These are phyloP conservation scores for Chlamydomonas incerta DNA, from an alignment of 139 green algal genomes.

Conservation along the genomic window DNA sequence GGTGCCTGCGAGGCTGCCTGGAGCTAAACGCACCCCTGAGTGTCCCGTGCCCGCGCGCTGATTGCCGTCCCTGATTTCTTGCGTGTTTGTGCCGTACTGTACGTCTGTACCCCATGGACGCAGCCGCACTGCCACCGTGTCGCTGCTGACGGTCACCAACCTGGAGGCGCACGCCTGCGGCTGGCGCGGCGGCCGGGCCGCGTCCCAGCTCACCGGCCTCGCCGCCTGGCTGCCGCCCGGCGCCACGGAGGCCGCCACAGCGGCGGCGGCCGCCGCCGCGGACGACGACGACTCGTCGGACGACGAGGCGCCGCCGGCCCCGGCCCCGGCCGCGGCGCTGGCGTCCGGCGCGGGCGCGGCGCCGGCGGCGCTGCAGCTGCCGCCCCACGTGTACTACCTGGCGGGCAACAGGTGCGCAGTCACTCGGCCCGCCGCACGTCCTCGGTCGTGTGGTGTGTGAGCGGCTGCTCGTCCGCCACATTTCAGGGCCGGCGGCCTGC, in stretches of 20 bases:
- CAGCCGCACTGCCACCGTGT: slow-evolving; percentile 41
- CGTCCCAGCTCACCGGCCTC: slow-evolving; percentile 47
- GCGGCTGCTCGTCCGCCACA: too few species aligned
- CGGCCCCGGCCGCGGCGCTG: slow-evolving; percentile 5
- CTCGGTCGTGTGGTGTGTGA: too few species aligned
- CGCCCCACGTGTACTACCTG: slow-evolving; percentile 60
- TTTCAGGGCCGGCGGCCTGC: too few species aligned
- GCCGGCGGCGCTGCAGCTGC: slow-evolving; percentile 39
- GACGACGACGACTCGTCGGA: neutral
- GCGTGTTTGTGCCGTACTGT: too few species aligned
- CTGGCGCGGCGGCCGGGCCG: slow-evolving; percentile 10
- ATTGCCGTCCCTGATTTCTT: too few species aligned
- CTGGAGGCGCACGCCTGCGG: slow-evolving; percentile 9
- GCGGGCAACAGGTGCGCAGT: slow-evolving; percentile 18
- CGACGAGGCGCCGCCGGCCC: neutral
- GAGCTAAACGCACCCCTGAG: too few species aligned
- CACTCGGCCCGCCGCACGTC: neutral
- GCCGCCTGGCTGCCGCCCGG: slow-evolving; percentile 13
- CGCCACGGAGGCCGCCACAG: neutral
- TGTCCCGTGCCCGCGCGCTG: too few species aligned
- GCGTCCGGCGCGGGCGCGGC: neutral
- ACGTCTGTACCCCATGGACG: neutral
- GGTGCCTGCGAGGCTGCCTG: too few species aligned
- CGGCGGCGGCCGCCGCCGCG: neutral
- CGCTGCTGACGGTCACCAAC: slow-evolving; percentile 47